These are phyloP conservation scores for Mesembryanthemum crystallinum DNA, from an alignment of 148 eudicot species.

Conservation along the genomic window DNA sequence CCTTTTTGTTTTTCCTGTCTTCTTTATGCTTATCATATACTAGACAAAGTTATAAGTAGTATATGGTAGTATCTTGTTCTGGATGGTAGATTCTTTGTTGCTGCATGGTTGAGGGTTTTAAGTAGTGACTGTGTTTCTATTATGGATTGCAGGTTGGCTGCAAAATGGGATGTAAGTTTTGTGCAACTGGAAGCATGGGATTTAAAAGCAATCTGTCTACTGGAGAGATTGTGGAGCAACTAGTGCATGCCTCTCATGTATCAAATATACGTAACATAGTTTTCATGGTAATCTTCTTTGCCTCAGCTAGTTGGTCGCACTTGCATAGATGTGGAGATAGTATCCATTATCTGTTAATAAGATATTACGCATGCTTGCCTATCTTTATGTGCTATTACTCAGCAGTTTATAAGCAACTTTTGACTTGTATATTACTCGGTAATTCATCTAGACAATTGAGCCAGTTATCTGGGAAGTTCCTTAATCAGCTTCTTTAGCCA, in stretches of 20 bases:
- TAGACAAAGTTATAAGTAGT: neutral
- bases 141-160: slow-evolving; percentile 73
- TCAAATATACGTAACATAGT: slow-evolving; percentile 82
- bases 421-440: neutral
- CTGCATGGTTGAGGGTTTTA: neutral
- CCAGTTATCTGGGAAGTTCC: too few species aligned
- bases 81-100: neutral
- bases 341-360: neutral
- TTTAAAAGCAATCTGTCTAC: slow-evolving; percentile 80
- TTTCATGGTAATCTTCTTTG: slow-evolving; percentile 61
- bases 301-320: slow-evolving; percentile 1
- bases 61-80: neutral
- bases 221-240: slow-evolving; percentile 92
- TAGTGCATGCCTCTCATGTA: slow-evolving; percentile 84
- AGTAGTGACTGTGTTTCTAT: neutral
- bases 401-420: neutral
- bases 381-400: neutral
- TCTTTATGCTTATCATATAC: neutral
- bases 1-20: slow-evolving; percentile 1
- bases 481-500: neutral
- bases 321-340: neutral
- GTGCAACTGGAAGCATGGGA: slow-evolving; percentile 99
- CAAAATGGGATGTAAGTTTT: slow-evolving; percentile 95
- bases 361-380: neutral
- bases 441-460: too few species aligned